Base-by-base conservation (phyloP, 192 early-diverging fungal species). In the Diversispora eburnea region DNA sequence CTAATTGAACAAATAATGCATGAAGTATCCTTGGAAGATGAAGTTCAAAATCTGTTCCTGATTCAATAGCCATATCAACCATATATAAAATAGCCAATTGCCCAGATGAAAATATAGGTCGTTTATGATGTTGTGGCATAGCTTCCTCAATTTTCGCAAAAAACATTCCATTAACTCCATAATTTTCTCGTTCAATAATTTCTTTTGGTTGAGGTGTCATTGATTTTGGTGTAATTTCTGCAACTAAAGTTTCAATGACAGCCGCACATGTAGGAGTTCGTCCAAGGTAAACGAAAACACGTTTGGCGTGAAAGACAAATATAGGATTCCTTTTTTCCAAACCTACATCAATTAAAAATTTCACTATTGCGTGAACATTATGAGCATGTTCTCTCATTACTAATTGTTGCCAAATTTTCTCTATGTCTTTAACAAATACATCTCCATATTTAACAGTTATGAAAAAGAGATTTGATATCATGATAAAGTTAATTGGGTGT, bases 371-470 rank as follows among this genome's bases (percentile, higher is more conserved):
- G 0, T 77, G 81, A n/a, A 91, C 79, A 61, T 88, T 88, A 22
- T 77, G 79, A 67, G 81, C 82, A 70, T 87, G 80, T 54, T 88
- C 87, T 4, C 81, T 78, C 10, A 78, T 76, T 7, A 93, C 84
- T 41, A 95, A 79, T 68, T 92, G 88, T 43, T 82, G 81, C 94
- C 94, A 95, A 10, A 94, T 58, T 12, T 84, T 79, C 66, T 92
- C 91, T 4, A 94, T 79, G 76, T 95, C 94, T 39, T 85, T 80
- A 22, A 91, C 82, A 77, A 88, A 90, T 7, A 88, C 81, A 73
- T 95, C 92, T 25, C 91, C 91, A 76, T 89, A 93, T 62, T 87
- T 89, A 52, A 93, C 83, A 8, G 92, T 96, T 33, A 96, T 82
- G 72, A 91, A 95, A 66, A 92, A 92, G 1, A 96, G 69, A 75